Percentiles rank a stretch among this genome's conserved stretches.
Conservation (phyloP, 106 monocot genomes). For the Posidonia australis region DNA sequence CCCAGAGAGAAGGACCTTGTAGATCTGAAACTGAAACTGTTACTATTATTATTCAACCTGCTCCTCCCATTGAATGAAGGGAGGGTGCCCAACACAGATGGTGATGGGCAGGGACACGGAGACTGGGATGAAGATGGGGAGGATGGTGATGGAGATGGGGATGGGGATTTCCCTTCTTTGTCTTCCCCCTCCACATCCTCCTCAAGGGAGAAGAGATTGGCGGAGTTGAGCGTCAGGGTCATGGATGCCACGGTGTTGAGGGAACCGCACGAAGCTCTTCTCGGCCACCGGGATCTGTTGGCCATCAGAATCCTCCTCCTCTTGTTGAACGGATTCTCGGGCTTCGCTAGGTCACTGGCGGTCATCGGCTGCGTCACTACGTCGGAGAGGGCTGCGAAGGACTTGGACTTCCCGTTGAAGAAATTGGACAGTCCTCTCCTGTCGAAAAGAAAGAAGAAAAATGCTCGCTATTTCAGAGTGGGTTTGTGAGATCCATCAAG, state of each 20-base stretch:
- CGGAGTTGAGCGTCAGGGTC: neutral
- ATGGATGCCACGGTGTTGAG: conserved; percentile 5
- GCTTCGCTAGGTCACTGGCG: conserved; percentile 32
- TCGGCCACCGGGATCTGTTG: conserved; percentile 11
- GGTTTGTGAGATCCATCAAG: neutral
- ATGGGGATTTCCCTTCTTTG: neutral
- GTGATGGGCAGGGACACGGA: neutral
- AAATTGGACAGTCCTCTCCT: conserved; percentile 65
- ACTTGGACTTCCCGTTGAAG: conserved; percentile 63
- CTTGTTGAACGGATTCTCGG: conserved; percentile 72
- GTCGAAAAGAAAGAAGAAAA: neutral
- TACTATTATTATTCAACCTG: neutral
- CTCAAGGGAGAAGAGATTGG: conserved; percentile 3
- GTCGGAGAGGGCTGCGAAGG: conserved; percentile 47
- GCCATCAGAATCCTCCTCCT: conserved; percentile 36
- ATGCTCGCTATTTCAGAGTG: neutral
- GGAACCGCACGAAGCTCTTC: conserved; percentile 29
- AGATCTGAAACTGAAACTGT: conserved; percentile 1
- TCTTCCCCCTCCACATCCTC: conserved; percentile 5
- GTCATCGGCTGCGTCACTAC: conserved; percentile 13
- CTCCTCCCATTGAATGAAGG: neutral
- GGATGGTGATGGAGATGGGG: neutral
- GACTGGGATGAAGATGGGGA: neutral
- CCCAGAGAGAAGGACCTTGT: conserved; percentile 8
- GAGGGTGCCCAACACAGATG: neutral